Conservation (phyloP, 1,139 yeast species). For the Debaryomycetaceae sp. region DNA sequence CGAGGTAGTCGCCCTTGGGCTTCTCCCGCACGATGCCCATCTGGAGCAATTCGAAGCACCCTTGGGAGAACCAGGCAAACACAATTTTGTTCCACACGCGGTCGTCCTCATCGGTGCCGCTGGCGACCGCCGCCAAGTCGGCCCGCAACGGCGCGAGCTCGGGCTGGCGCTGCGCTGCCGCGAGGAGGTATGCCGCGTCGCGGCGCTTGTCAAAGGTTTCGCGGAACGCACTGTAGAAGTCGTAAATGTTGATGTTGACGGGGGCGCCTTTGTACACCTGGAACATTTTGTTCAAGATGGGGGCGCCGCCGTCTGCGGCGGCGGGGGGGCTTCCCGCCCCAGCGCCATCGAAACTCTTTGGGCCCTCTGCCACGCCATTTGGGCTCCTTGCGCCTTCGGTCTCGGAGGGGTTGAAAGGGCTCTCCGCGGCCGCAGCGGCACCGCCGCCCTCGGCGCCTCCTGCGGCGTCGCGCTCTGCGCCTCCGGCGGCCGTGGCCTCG, state of each 20-base stretch:
- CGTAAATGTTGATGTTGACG: slow-evolving; percentile 66
- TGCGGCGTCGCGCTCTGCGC: no score
- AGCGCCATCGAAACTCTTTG: no score
- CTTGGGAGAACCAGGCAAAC: slow-evolving; percentile 41
- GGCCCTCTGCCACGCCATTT: no score
- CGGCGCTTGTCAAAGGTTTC: slow-evolving; percentile 43
- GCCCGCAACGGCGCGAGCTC: slow-evolving; percentile 10
- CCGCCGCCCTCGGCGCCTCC: no score
- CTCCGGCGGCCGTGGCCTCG: no score
- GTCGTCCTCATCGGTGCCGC: slow-evolving; percentile 15
- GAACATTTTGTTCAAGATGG: slow-evolving; percentile 55
- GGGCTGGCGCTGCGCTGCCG: slow-evolving; percentile 15
- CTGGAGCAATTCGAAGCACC: slow-evolving; percentile 36
- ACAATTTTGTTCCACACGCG: slow-evolving; percentile 41
- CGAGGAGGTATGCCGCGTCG: slow-evolving; percentile 29
- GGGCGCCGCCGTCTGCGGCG: slow-evolving; percentile 18
- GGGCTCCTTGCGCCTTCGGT: no score
- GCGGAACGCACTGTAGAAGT: slow-evolving; percentile 70
- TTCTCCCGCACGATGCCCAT: slow-evolving; percentile 41
- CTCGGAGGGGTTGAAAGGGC: no score
- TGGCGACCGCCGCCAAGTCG: slow-evolving; percentile 2
- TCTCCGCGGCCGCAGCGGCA: no score
- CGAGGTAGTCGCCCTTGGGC: slow-evolving; percentile 42
- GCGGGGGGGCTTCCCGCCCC: no score
- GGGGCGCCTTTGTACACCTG: slow-evolving; percentile 80